Evolutionary conservation across 208 protist genomes (phyloP), one percentile per base, ranked within the genome.

Genomic region (Trypanosomatidae sp.): DNA sequence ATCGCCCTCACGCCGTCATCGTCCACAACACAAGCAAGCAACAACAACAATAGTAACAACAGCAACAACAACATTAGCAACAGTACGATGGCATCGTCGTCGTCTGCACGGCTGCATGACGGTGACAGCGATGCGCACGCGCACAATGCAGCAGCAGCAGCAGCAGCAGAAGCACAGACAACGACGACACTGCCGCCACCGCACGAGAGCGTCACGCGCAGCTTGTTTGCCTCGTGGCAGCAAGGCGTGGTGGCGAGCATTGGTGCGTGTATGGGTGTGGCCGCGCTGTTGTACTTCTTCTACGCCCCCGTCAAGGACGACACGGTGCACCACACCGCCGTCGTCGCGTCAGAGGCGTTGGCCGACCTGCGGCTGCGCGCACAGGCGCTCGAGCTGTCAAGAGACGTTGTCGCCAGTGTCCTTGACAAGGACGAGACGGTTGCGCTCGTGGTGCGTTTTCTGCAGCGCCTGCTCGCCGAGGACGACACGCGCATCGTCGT

Each of bases 311-410:
- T 93, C 53, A 82, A 87, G 52, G 75, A 88, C 8, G 80, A 93
- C 54, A 93, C 80, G 30, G 85, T 90, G 7, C 85, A 93, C 50
- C 85, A 93, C 55, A 93, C 85, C 4, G 80, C 78, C 1, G 66
- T 77, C 6, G 80, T 93, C 7, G 85, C 85, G 1, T 88, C 80
- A 1, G 80, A 90, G 43, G 85, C 80, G 15, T 61, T 93, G 2
- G 66, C 55, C 6, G 81, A 94, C 30, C 46, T 53, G 5, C 64
- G 73, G 0, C 52, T 94, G 20, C 64, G 70, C 19, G 64, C 63
- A 4, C 59, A 75, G 44, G 86, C 86, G 6, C 67, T 75, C 33
- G 58, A 79, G 30, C 66, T 91, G 20, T 85, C 86, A 2, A 91
- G 88, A 45, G 80, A 82, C 6, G 76, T 94, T 6, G 78, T 91